Conservation (phyloP, 2,329 filamentous ascomycete genomes). For the Tolypocladium cylindrosporum region DNA sequence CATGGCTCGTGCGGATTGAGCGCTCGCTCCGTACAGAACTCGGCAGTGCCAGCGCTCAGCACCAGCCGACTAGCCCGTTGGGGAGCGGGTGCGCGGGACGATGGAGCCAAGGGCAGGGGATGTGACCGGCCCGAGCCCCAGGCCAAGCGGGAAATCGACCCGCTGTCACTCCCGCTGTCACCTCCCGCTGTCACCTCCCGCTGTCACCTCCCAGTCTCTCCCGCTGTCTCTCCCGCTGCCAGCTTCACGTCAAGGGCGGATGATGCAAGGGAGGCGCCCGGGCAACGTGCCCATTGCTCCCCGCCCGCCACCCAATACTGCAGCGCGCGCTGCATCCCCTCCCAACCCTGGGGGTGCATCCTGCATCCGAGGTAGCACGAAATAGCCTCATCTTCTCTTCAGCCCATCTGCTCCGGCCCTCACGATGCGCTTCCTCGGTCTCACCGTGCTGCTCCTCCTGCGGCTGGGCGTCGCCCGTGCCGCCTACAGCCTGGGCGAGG, state of each 20-base stretch:
- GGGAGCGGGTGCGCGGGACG: too few species aligned
- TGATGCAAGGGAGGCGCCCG: too few species aligned
- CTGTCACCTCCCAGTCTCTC: too few species aligned
- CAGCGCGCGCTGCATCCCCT: neutral
- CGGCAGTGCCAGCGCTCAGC: too few species aligned
- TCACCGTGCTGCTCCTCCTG: slow-evolving; percentile 1
- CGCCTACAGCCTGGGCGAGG: slow-evolving; percentile 1
- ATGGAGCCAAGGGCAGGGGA: too few species aligned
- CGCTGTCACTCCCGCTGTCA: neutral
- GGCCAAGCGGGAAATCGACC: neutral
- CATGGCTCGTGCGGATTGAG: too few species aligned
- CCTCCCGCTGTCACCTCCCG: too few species aligned
- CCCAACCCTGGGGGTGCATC: neutral
- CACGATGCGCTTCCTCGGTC: slow-evolving; percentile 2
- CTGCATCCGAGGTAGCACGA: too few species aligned
- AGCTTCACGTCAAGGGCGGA: too few species aligned
- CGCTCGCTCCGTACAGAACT: too few species aligned
- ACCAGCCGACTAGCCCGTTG: too few species aligned
- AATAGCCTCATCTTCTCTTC: neutral
- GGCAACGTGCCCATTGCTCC: neutral
- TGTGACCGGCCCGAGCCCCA: neutral
- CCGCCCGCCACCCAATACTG: neutral
- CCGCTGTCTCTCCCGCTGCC: neutral
- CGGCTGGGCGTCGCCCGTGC: neutral
- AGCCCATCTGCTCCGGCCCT: neutral